A percentile compares a stretch with the other conserved stretches of the same genome.
Evolutionary conservation across 2,329 filamentous ascomycete species (phyloP).

Genomic region (Boeremia lycopersici): DNA sequence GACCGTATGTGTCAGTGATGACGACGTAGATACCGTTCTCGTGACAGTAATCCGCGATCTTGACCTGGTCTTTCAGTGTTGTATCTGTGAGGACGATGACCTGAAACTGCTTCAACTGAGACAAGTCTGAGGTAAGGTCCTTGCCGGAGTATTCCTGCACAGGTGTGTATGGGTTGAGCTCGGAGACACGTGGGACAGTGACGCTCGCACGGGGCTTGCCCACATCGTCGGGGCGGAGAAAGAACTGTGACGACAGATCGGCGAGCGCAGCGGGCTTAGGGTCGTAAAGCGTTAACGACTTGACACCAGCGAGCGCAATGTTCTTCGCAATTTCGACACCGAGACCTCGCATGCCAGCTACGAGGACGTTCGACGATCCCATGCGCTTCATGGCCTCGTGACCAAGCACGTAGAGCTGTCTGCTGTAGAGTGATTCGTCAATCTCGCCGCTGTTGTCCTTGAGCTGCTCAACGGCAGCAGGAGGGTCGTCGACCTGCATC

Average conservation of each 20-base stretch:
- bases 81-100: conserved; percentile 89
- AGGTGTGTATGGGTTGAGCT: conserved; percentile 95
- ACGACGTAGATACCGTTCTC: conserved; percentile 90
- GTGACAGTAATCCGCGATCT: conserved; percentile 92
- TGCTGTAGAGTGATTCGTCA: conserved; percentile 70
- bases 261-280: conserved; percentile 81
- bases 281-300: conserved; percentile 93
- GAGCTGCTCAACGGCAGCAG: conserved; percentile 64
- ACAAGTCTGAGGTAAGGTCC: conserved; percentile 76
- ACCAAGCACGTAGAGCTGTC: conserved; percentile 74
- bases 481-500: conserved; percentile 67
- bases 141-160: conserved; percentile 71
- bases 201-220: conserved; percentile 88
- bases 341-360: conserved; percentile 89
- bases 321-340: conserved; percentile 99
- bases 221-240: conserved; percentile 84
- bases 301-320: conserved; percentile 95
- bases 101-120: conserved; percentile 87
- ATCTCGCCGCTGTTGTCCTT: conserved; percentile 65
- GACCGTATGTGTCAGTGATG: conserved; percentile 84
- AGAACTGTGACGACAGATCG: conserved; percentile 97
- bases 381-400: conserved; percentile 97
- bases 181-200: conserved; percentile 86
- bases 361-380: conserved; percentile 91
- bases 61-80: conserved; percentile 77